Conservation (phyloP, 495 filamentous ascomycete genomes). For the Trichoderma orchidacearum region DNA sequence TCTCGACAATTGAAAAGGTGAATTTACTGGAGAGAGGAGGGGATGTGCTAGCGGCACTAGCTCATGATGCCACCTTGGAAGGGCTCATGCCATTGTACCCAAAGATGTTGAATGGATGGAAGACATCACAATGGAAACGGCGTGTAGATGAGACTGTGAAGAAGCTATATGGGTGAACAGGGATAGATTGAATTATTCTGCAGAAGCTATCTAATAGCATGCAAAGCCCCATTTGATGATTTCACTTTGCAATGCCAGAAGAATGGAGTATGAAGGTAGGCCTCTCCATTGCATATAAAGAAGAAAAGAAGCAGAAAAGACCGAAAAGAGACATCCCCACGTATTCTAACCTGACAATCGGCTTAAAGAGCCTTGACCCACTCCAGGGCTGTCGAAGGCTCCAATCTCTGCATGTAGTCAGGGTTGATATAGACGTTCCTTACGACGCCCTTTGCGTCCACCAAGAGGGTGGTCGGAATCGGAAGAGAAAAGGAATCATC, state of each 20-base stretch:
- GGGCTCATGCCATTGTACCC: not conserved
- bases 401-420: constrained; percentile 19
- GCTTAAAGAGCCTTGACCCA: constrained; percentile 14
- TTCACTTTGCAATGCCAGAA: too few species aligned
- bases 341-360: too few species aligned
- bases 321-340: too few species aligned
- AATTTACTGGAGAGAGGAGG: not conserved
- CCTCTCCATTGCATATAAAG: too few species aligned
- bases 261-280: too few species aligned
- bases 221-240: too few species aligned
- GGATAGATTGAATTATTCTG: too few species aligned
- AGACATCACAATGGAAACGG: not conserved
- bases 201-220: too few species aligned
- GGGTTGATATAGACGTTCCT: constrained; percentile 18
- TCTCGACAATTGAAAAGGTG: not conserved
- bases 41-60: not conserved
- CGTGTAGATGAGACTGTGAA: not conserved
- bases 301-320: too few species aligned
- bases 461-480: constrained; percentile 19
- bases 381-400: constrained; percentile 15
- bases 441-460: constrained; percentile 17
- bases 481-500: constrained; percentile 18
- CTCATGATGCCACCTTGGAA: not conserved
- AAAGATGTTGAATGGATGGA: not conserved
- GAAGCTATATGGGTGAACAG: not conserved